A percentile compares a stretch with the other conserved stretches of the same genome.
Evolutionary conservation across 1,139 yeast species (phyloP).

Genomic region (Geotrichum candidum): DNA sequence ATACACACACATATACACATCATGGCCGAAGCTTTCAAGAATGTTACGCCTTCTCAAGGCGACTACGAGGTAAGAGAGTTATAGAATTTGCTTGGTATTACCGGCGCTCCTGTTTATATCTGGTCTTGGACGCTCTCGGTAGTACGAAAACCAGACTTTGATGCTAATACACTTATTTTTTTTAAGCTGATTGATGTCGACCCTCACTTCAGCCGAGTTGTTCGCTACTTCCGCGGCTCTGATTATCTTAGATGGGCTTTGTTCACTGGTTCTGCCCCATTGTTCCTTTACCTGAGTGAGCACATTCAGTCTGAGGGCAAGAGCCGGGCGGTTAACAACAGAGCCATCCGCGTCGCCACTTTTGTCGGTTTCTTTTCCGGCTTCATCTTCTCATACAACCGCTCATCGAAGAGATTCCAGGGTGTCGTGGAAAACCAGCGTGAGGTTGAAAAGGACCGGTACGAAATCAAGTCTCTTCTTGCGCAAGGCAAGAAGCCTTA

Average conservation of each 20-base stretch:
- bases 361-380: slow-evolving; percentile 67
- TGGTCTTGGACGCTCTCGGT: neutral
- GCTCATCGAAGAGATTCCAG: slow-evolving; percentile 67
- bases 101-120: neutral
- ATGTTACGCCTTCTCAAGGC: slow-evolving; percentile 18
- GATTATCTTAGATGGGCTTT: slow-evolving; percentile 64
- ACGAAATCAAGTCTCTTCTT: slow-evolving; percentile 62
- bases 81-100: neutral
- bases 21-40: slow-evolving; percentile 17
- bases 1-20: neutral
- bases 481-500: slow-evolving; percentile 65
- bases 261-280: slow-evolving; percentile 60
- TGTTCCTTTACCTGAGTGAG: slow-evolving; percentile 56
- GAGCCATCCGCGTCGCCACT: slow-evolving; percentile 51
- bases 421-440: slow-evolving; percentile 70
- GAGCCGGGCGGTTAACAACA: slow-evolving; percentile 51
- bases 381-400: slow-evolving; percentile 56
- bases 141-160: neutral
- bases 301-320: slow-evolving; percentile 47
- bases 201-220: slow-evolving; percentile 69
- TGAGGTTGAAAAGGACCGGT: slow-evolving; percentile 70
- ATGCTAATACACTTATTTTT: neutral
- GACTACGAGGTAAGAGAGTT: slow-evolving; percentile 14
- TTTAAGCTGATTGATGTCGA: slow-evolving; percentile 62
- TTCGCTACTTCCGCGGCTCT: slow-evolving; percentile 62